phyloP scores from a whole-genome alignment of 1,284 basidiomycete genomes.

The Xerocomus nothofagi region DNA sequence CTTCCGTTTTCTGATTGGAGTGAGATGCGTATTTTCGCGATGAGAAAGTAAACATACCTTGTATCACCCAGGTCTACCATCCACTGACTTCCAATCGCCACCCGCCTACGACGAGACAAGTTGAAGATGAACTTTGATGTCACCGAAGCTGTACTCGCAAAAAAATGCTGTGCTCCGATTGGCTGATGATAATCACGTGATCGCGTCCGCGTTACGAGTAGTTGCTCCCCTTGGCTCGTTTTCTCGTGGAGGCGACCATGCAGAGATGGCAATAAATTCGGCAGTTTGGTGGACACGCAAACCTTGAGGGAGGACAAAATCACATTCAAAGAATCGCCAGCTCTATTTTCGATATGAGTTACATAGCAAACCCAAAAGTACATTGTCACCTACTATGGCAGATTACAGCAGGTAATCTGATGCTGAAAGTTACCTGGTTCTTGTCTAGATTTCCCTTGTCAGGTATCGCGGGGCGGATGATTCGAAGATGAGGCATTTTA shows the following conservation, averaged over 20 bases:
- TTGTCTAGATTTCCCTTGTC: conserved; percentile 1
- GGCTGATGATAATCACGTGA: conserved; percentile 15
- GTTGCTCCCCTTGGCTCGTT: background rate
- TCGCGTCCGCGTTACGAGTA: background rate
- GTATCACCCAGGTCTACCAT: background rate
- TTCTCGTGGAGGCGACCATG: background rate
- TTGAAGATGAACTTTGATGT: background rate
- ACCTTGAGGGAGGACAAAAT: background rate
- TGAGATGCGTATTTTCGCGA: background rate
- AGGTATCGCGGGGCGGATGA: background rate
- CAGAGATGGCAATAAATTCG: background rate
- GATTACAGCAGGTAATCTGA: conserved; percentile 1
- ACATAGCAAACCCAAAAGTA: conserved; percentile 1
- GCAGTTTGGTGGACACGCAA: background rate
- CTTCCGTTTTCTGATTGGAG: background rate
- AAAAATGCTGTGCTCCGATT: conserved; percentile 17
- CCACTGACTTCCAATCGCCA: background rate
- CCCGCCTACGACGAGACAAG: background rate
- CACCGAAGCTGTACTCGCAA: conserved; percentile 15
- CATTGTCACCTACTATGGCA: conserved; percentile 16
- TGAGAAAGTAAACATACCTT: conserved; percentile 5
- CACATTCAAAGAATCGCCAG: background rate
- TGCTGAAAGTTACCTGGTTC: background rate
- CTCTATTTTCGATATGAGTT: conserved; percentile 13
- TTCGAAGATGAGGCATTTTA: background rate